Base-by-base conservation (phyloP, 129 eudicot species). In the Centrapalus pauciflorus region DNA sequence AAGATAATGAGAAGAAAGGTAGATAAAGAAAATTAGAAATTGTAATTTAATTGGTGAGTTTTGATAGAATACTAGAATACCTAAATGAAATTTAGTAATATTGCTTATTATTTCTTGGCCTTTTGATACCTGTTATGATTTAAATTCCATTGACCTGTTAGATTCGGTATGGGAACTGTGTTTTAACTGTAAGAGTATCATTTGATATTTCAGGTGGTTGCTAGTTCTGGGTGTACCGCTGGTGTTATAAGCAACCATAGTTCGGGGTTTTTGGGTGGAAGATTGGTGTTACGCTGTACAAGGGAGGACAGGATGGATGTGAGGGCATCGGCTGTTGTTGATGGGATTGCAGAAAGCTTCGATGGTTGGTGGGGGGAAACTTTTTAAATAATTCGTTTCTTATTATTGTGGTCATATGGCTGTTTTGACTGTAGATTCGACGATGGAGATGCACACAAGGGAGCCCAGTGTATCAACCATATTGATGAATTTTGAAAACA, bases 381-480 rank as follows among this genome's bases (percentile, higher is more conserved):
- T 4, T 37, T 13, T 34, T 32, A 32, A 51, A 0, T 7, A 0
- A 41, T 4, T 37, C 3, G 45, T 73, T 51, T 48, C 0, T 65
- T 41, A 24, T 43, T 58, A n/a, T 46, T 26, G 61, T 61, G 78
- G 29, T 70, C 55, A 67, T 77, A 4, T 59, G 52, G 51, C 19
- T 83, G 29, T 30, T 69, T 30, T 75, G 32, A 46, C 48, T 68
- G 33, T 55, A 66, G 74, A 75, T 75, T 66, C 34, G 5, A 8
- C 76, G 13, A 67, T 72, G 63, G 95, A 85, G 43, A 50, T 14
- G 30, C 82, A 77, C 28, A 58, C 43, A 23, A 68, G 35, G 69
- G 99, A 89, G 52, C 95, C 92, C 0, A 93, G 89, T 82, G 76
- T 93, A 21, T 80, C 99, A 7, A 93, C 99, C 55, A 78, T 89